phyloP scores from a whole-genome alignment of 2,329 filamentous ascomycete species.

The Calonectria henricotiae region DNA sequence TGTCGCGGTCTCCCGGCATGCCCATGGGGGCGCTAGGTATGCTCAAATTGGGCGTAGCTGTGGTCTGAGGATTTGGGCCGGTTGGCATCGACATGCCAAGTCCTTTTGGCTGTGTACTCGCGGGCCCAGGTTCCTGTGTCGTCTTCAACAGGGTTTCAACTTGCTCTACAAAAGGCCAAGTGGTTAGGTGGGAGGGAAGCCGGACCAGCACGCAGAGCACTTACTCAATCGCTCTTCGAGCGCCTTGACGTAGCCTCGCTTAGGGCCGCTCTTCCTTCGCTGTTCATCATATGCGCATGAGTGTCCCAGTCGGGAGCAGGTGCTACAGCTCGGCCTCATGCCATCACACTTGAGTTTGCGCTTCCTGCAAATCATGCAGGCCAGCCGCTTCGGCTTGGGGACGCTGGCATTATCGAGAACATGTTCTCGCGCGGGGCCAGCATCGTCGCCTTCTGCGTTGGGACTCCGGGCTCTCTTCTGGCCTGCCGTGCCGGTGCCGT shows the following conservation, averaged over 20 bases:
- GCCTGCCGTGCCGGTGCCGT: constrained; percentile 55
- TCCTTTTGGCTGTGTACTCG: constrained; percentile 54
- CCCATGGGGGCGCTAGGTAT: constrained; percentile 66
- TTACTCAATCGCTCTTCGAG: constrained; percentile 92
- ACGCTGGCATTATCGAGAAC: constrained; percentile 71
- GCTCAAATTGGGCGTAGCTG: constrained; percentile 50
- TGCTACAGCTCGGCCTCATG: constrained; percentile 86
- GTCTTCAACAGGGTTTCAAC: constrained; percentile 91
- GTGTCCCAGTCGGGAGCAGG: constrained; percentile 89
- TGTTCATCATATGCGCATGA: constrained; percentile 93
- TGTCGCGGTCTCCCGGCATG: constrained; percentile 65
- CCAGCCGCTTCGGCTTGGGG: constrained; percentile 91
- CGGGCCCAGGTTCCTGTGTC: constrained; percentile 72
- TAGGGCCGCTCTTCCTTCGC: constrained; percentile 93
- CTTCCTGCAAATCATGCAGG: constrained; percentile 94
- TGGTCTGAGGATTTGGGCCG: constrained; percentile 54
- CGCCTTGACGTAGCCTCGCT: constrained; percentile 94
- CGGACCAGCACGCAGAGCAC: constrained; percentile 53
- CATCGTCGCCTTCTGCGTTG: constrained; percentile 56
- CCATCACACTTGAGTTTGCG: constrained; percentile 95
- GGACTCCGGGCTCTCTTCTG: constrained; percentile 52
- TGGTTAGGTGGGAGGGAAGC: constrained; percentile 44
- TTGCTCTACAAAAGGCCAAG: constrained; percentile 75
- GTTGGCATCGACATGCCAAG: constrained; percentile 51
- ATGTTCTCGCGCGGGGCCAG: constrained; percentile 59